These are phyloP conservation scores for Pythium rhizo-oryzae DNA, from an alignment of 352 stramenopile genomes.

Conservation along the genomic window DNA sequence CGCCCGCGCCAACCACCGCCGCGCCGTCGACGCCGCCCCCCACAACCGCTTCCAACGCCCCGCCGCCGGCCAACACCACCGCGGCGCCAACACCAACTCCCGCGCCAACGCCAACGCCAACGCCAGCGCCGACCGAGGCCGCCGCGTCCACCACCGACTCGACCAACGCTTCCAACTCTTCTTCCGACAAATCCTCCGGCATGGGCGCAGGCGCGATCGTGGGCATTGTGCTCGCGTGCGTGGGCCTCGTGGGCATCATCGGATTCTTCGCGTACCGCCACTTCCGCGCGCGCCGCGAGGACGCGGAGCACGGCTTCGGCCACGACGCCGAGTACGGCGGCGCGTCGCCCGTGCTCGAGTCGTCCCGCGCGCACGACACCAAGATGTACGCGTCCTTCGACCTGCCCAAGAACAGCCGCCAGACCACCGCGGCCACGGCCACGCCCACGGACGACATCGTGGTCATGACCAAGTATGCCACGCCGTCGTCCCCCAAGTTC, in stretches of 20 bases:
- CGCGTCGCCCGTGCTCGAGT: constrained; percentile 27
- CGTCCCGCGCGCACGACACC: constrained; percentile 13
- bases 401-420: constrained; percentile 19
- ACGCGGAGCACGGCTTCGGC: constrained; percentile 17
- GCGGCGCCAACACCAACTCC: constrained; percentile 2
- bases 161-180: neutral
- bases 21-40: too few relatives aligned
- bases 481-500: constrained; percentile 33
- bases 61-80: neutral
- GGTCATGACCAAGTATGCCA: constrained; percentile 29
- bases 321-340: constrained; percentile 23
- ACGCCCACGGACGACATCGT: constrained; percentile 29
- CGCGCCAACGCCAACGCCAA: neutral
- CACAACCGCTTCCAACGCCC: neutral
- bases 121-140: neutral
- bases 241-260: constrained; percentile 27
- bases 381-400: constrained; percentile 28
- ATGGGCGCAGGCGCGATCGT: constrained; percentile 30
- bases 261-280: constrained; percentile 31
- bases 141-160: neutral
- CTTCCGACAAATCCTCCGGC: constrained; percentile 14
- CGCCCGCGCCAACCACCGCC: constrained; percentile 11
- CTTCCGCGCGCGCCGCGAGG: constrained; percentile 25
- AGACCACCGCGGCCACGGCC: constrained; percentile 17
- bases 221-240: constrained; percentile 29